Evolutionary conservation across 2,329 filamentous ascomycete genomes (phyloP).

Genomic region (Cladosporium halotolerans): DNA sequence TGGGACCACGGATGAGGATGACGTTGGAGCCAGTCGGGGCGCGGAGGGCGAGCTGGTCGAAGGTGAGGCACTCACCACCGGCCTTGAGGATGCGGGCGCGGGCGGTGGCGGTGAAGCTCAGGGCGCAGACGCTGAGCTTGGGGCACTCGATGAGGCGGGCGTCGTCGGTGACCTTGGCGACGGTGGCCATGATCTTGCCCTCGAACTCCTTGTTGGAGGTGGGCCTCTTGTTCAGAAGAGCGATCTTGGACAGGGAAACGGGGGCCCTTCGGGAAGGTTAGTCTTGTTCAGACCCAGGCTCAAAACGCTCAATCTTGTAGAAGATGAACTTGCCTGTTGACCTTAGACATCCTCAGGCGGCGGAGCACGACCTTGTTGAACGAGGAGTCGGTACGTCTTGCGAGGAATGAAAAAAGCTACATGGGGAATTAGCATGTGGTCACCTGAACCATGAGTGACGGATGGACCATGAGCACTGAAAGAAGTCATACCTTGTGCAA

Average conservation of each 20-base stretch:
- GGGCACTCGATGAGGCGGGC: slow-evolving; percentile 86
- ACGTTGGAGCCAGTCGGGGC: slow-evolving; percentile 96
- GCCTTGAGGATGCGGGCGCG: slow-evolving; percentile 89
- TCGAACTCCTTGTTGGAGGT: slow-evolving; percentile 50
- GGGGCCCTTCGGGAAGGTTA: slow-evolving; percentile 49
- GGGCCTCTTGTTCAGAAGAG: slow-evolving; percentile 51
- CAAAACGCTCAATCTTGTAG: slow-evolving; percentile 1
- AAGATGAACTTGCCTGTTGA: slow-evolving; percentile 54
- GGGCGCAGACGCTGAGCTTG: slow-evolving; percentile 88
- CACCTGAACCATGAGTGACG: neutral
- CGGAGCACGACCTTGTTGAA: slow-evolving; percentile 99
- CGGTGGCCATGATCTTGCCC: slow-evolving; percentile 82
- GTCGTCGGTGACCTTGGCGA: slow-evolving; percentile 96
- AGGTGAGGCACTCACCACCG: slow-evolving; percentile 88
- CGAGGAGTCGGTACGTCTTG: slow-evolving; percentile 75
- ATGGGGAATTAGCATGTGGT: neutral
- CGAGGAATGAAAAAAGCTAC: slow-evolving; percentile 16
- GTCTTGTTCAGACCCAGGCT: slow-evolving; percentile 12
- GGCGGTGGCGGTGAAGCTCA: slow-evolving; percentile 94
- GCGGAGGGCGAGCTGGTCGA: slow-evolving; percentile 94
- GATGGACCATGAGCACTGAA: neutral
- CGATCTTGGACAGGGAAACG: slow-evolving; percentile 89
- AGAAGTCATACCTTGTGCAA: slow-evolving; percentile 66
- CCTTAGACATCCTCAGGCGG: slow-evolving; percentile 96
- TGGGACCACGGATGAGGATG: slow-evolving; percentile 91